These are phyloP conservation scores for Knufia fluminis DNA, from an alignment of 2,329 filamentous ascomycete species.

Conservation along the genomic window DNA sequence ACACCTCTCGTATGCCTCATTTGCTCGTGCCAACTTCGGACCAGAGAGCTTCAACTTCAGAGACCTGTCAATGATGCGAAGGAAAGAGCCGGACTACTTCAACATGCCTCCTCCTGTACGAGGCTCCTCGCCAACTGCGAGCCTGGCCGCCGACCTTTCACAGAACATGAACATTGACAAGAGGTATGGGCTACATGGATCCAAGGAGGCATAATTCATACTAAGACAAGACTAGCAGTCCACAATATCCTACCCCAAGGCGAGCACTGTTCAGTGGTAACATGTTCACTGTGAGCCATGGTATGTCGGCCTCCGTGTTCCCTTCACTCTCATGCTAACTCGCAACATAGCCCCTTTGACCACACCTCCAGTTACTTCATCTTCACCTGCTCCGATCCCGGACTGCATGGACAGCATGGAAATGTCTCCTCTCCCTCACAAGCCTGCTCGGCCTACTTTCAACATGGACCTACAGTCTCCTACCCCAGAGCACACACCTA, in stretches of 20 bases:
- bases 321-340: constrained; percentile 12
- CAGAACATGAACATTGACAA: constrained; percentile 96
- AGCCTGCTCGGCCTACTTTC: constrained; percentile 55
- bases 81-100: constrained; percentile 66
- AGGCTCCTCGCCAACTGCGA: constrained; percentile 83
- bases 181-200: constrained; percentile 53
- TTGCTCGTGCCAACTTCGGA: constrained; percentile 47
- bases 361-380: constrained; percentile 75
- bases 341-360: constrained; percentile 56
- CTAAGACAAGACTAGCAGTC: constrained; percentile 45
- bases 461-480: constrained; percentile 64
- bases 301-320: constrained; percentile 28
- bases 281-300: constrained; percentile 48
- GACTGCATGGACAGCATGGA: constrained; percentile 86
- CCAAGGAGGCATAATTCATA: constrained; percentile 23
- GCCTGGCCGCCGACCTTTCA: constrained; percentile 84
- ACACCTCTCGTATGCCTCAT: constrained; percentile 44
- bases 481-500: constrained; percentile 48
- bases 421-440: constrained; percentile 86
- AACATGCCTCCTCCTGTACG: constrained; percentile 59
- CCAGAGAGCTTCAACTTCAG: constrained; percentile 67
- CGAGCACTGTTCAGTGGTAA: constrained; percentile 73
- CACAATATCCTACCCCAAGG: constrained; percentile 71
- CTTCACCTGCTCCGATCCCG: constrained; percentile 58
- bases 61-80: constrained; percentile 65